Conservation (phyloP, 768 basidiomycete species). For the Lyophyllum semitale region DNA sequence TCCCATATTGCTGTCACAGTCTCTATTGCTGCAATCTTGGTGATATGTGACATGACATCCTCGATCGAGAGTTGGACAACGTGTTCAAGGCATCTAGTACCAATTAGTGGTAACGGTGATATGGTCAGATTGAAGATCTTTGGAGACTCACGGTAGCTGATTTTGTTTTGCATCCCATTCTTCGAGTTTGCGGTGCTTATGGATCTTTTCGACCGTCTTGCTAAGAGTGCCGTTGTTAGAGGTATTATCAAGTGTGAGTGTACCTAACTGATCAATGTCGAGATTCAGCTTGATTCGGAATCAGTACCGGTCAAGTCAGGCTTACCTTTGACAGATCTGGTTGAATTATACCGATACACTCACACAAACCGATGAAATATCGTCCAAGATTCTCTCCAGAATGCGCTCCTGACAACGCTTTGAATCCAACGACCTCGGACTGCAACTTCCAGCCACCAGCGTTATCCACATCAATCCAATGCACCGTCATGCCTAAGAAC, state of each 20-base stretch:
- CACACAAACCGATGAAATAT: neutral
- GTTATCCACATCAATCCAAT: neutral
- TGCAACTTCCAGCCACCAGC: neutral
- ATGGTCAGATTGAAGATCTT: neutral
- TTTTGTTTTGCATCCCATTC: neutral
- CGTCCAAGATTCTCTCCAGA: neutral
- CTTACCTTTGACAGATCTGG: neutral
- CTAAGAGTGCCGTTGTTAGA: neutral
- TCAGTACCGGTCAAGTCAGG: no score
- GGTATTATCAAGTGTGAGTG: neutral
- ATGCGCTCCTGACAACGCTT: neutral
- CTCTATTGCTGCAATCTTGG: conserved; percentile 23
- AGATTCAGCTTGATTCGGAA: no score
- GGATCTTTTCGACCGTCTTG: neutral
- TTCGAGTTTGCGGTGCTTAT: neutral
- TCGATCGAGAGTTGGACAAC: neutral
- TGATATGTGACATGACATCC: conserved; percentile 14
- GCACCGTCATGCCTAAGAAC: neutral
- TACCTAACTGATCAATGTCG: no score
- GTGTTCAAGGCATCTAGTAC: neutral
- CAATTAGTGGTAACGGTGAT: neutral
- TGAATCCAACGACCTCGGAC: neutral
- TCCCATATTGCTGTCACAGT: conserved; percentile 33
- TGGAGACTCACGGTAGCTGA: neutral
- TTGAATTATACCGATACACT: neutral